These are phyloP conservation scores for Floccularia luteovirens DNA, from an alignment of 768 basidiomycete genomes.

Conservation along the genomic window DNA sequence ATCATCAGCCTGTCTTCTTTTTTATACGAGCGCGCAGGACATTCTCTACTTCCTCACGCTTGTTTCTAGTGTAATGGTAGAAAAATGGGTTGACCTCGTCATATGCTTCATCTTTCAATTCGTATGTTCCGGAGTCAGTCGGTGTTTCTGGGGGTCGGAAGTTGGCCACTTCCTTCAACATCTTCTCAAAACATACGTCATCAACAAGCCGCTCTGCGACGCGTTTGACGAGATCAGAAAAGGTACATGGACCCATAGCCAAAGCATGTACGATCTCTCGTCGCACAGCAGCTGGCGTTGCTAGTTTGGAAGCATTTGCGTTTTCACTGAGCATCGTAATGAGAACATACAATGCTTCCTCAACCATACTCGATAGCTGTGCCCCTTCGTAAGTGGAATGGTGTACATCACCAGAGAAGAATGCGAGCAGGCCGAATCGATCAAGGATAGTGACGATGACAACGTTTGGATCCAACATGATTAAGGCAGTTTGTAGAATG, in stretches of 20 bases:
- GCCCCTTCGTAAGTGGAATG: conserved; percentile 58
- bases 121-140: conserved; percentile 79
- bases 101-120: conserved; percentile 75
- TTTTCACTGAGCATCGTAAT: conserved; percentile 84
- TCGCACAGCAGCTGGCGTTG: conserved; percentile 55
- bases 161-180: conserved; percentile 70
- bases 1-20: conserved; percentile 49
- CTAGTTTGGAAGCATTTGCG: conserved; percentile 62
- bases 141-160: conserved; percentile 78
- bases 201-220: conserved; percentile 88
- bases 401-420: conserved; percentile 65
- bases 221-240: conserved; percentile 86
- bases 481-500: conserved; percentile 79
- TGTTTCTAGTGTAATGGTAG: conserved; percentile 91
- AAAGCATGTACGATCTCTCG: conserved; percentile 89
- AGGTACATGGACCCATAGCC: conserved; percentile 80
- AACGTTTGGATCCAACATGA: conserved; percentile 68
- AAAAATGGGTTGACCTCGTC: conserved; percentile 94
- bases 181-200: conserved; percentile 72
- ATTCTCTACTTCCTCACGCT: conserved; percentile 84
- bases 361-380: conserved; percentile 80
- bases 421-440: conserved; percentile 75
- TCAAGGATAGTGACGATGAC: conserved; percentile 86
- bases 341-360: conserved; percentile 84
- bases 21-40: conserved; percentile 60